Evolutionary conservation across 257 asterid genomes (phyloP).

Genomic region (Plantago major): DNA sequence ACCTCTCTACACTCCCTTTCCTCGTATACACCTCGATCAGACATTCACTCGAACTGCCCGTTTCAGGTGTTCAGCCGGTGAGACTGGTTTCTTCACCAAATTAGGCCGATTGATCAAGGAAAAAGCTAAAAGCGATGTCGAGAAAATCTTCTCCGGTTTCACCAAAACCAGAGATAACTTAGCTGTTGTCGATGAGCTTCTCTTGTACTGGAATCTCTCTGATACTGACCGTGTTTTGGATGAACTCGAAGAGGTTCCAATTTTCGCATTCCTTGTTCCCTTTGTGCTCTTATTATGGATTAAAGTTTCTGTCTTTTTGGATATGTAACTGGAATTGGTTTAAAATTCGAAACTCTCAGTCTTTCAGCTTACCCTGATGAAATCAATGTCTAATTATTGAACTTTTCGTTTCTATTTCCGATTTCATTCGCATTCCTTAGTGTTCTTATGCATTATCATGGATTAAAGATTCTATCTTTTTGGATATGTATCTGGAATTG

Average conservation of each 20-base stretch:
- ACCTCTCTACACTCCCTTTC: constrained; percentile 26
- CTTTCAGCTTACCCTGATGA: too few relatives aligned
- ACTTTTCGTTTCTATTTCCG: too few relatives aligned
- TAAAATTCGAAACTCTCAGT: too few relatives aligned
- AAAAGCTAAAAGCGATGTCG: constrained; percentile 90
- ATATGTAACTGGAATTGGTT: too few relatives aligned
- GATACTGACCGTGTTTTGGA: constrained; percentile 91
- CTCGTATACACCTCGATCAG: constrained; percentile 22
- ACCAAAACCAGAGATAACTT: constrained; percentile 82
- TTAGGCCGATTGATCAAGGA: constrained; percentile 89
- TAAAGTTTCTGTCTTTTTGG: not conserved
- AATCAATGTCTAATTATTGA: too few relatives aligned
- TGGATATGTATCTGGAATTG: too few relatives aligned
- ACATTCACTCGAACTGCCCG: constrained; percentile 21
- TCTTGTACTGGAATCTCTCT: constrained; percentile 89
- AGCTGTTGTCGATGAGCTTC: constrained; percentile 84
- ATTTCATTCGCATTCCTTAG: too few relatives aligned
- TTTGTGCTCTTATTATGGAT: not conserved
- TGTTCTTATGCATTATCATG: too few relatives aligned
- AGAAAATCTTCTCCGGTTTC: constrained; percentile 82
- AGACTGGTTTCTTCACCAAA: constrained; percentile 77
- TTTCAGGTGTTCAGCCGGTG: constrained; percentile 74
- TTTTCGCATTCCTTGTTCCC: not conserved
- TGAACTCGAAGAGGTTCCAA: constrained; percentile 81
- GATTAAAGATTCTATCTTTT: too few relatives aligned